A percentile compares a stretch with the other conserved stretches of the same genome.
Evolutionary conservation across 352 stramenopile species (phyloP).

Genomic region (Pythium coloratum): DNA sequence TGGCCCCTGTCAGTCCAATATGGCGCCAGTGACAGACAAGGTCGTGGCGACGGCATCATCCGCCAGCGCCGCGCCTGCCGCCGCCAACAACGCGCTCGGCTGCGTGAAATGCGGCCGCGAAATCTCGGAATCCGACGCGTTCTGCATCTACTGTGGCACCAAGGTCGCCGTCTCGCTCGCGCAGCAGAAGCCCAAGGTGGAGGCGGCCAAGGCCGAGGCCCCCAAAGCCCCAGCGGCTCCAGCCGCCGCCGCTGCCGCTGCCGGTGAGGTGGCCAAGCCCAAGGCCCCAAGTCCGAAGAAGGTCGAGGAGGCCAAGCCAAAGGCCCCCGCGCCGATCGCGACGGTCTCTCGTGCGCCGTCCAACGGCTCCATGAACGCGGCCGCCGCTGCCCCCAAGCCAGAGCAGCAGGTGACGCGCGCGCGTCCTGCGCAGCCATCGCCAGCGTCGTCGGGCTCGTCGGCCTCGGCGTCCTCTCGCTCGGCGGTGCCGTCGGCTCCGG

Average conservation of each 20-base stretch:
- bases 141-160: constrained; percentile 89
- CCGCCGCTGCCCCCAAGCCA: constrained; percentile 23
- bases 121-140: constrained; percentile 70
- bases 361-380: background rate
- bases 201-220: constrained; percentile 5
- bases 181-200: constrained; percentile 43
- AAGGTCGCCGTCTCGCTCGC: constrained; percentile 72
- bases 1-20: constrained; percentile 15
- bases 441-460: constrained; percentile 14
- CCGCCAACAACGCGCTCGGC: constrained; percentile 49
- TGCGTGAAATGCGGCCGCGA: constrained; percentile 81
- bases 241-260: background rate
- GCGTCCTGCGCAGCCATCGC: constrained; percentile 19
- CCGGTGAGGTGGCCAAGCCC: background rate
- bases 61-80: constrained; percentile 26
- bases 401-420: constrained; percentile 20
- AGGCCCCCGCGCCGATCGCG: constrained; percentile 16
- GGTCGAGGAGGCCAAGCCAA: constrained; percentile 11
- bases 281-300: constrained; percentile 4
- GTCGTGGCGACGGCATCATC: constrained; percentile 27
- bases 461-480: constrained; percentile 9
- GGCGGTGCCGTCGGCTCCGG: constrained; percentile 4
- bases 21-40: constrained; percentile 75
- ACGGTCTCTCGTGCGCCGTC: constrained; percentile 14
- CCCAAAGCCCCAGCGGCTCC: background rate